These are phyloP conservation scores for Citrus hindsii DNA, from an alignment of 345 rosid genomes.

Conservation along the genomic window DNA sequence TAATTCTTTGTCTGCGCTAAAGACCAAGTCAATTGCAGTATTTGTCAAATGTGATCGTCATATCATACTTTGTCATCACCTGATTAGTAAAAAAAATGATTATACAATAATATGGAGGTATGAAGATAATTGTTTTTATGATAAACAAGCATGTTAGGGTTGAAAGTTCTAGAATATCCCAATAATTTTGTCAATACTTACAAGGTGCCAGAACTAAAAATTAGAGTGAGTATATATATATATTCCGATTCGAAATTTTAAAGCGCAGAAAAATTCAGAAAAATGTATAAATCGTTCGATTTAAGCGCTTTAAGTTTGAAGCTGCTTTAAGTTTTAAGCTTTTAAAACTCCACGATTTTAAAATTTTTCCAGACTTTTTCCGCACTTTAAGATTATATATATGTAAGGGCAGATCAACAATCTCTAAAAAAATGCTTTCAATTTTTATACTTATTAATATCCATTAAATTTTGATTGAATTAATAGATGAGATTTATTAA, in stretches of 20 bases:
- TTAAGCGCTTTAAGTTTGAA: too few species aligned
- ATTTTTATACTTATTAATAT: too few species aligned
- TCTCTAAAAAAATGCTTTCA: too few species aligned
- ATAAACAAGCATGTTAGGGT: neutral
- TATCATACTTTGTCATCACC: neutral
- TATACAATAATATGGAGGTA: neutral
- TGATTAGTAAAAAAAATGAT: neutral
- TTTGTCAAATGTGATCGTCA: neutral
- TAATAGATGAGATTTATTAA: too few species aligned
- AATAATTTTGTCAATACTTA: neutral
- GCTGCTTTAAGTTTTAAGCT: fast-evolving
- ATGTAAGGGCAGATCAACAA: fast-evolving
- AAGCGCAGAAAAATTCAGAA: fast-evolving
- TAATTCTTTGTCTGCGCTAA: neutral
- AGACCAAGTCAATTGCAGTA: neutral
- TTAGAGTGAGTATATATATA: too few species aligned
- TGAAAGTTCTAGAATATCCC: neutral
- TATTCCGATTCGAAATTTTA: too few species aligned
- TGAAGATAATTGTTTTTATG: neutral
- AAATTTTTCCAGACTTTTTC: fast-evolving
- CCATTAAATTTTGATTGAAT: too few species aligned
- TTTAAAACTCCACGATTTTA: too few species aligned
- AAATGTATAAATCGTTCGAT: fast-evolving
- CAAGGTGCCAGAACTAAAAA: neutral
- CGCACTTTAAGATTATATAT: too few species aligned